These are phyloP conservation scores for Parietichytrium sp. DNA, from an alignment of 108 stramenopile species.

Conservation along the genomic window DNA sequence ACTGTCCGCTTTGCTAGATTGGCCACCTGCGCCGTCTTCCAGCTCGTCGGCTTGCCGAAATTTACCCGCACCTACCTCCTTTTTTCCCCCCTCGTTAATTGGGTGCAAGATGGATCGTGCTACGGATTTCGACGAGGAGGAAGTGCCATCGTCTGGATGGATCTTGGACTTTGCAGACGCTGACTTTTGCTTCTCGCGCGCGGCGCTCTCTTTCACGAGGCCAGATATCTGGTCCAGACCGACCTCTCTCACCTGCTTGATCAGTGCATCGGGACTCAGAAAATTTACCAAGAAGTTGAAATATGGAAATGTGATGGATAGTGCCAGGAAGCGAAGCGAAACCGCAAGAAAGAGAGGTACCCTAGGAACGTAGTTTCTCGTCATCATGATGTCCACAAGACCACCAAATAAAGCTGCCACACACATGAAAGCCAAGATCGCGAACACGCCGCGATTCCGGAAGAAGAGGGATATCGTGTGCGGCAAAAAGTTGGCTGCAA, in stretches of 20 bases:
- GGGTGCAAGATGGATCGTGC: too few species aligned
- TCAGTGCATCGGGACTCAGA: slow-evolving; percentile 21
- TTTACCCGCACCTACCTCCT: too few species aligned
- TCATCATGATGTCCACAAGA: background rate
- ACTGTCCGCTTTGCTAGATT: too few species aligned
- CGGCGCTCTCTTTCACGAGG: too few species aligned
- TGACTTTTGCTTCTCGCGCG: too few species aligned
- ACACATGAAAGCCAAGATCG: slow-evolving; percentile 22
- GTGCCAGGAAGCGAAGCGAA: background rate
- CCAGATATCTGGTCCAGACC: too few species aligned
- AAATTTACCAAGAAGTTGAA: slow-evolving; percentile 36
- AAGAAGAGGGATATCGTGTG: slow-evolving; percentile 26
- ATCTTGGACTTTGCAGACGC: too few species aligned
- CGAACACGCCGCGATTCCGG: background rate
- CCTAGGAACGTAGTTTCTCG: background rate
- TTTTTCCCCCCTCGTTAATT: too few species aligned
- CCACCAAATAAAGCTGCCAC: slow-evolving; percentile 6
- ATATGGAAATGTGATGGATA: slow-evolving; percentile 39
- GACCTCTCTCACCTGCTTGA: background rate
- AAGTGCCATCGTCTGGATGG: too few species aligned
- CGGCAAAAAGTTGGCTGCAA: slow-evolving; percentile 16
- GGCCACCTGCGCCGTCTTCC: too few species aligned
- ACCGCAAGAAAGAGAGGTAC: background rate
- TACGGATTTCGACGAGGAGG: too few species aligned
- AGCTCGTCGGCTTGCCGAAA: too few species aligned